Conservation (phyloP, 345 rosid species). For the Salix caprea region DNA sequence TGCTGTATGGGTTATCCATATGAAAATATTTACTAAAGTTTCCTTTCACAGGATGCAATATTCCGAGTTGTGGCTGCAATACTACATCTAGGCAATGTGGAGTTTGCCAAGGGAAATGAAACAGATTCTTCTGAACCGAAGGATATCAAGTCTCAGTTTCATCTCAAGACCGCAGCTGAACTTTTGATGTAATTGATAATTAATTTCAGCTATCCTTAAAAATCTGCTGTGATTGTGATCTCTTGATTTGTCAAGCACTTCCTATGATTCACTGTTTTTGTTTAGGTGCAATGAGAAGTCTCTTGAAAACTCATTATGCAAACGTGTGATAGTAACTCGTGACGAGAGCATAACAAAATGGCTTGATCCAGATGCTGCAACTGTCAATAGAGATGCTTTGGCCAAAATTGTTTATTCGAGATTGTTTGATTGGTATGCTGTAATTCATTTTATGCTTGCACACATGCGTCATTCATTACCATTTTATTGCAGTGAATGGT, state of each 20-base stretch:
- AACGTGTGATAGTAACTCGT: slow-evolving; percentile 91
- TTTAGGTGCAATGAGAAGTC: slow-evolving; percentile 84
- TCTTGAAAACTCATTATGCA: slow-evolving; percentile 94
- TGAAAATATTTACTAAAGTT: slow-evolving; percentile 23
- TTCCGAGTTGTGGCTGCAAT: slow-evolving; percentile 91
- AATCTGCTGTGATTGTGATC: not conserved
- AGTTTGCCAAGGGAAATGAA: slow-evolving; percentile 83
- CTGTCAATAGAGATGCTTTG: slow-evolving; percentile 82
- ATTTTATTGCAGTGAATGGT: too few relatives aligned
- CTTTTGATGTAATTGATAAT: slow-evolving; percentile 55
- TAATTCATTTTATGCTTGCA: not conserved
- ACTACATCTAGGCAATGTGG: slow-evolving; percentile 92
- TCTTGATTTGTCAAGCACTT: slow-evolving; percentile 6
- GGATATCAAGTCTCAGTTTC: slow-evolving; percentile 83
- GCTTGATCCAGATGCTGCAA: slow-evolving; percentile 87
- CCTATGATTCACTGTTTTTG: slow-evolving; percentile 17
- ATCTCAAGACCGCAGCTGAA: slow-evolving; percentile 79
- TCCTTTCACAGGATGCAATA: slow-evolving; percentile 62
- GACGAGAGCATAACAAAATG: slow-evolving; percentile 93
- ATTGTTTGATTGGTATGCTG: slow-evolving; percentile 83
- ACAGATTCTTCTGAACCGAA: slow-evolving; percentile 78
- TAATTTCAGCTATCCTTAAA: slow-evolving; percentile 7
- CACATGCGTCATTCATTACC: not conserved
- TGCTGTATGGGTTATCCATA: slow-evolving; percentile 4
- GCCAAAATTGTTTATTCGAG: slow-evolving; percentile 90